phyloP scores from a whole-genome alignment of 1,139 yeast genomes.

The Lizanozyma gosingica region DNA sequence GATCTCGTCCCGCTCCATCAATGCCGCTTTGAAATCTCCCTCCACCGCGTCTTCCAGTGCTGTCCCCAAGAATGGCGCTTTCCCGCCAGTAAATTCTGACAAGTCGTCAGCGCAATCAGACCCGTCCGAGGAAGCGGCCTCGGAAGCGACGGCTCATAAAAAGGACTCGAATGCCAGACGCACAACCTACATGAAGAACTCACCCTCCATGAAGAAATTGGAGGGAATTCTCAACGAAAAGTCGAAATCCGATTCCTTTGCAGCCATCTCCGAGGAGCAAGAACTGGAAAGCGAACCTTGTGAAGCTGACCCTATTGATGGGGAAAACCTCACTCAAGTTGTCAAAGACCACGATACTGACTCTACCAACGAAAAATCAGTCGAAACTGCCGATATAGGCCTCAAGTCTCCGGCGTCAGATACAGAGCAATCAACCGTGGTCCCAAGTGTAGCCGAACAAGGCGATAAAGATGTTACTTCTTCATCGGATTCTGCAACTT shows the following conservation, averaged over 20 bases:
- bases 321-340: neutral
- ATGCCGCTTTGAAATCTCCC: neutral
- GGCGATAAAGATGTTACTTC: neutral
- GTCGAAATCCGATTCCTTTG: constrained; percentile 1
- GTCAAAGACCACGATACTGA: neutral
- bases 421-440: neutral
- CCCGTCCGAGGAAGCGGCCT: too few species aligned
- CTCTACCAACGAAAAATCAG: neutral
- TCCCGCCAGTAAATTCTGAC: too few species aligned
- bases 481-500: neutral
- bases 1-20: neutral
- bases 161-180: neutral
- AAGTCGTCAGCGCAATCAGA: too few species aligned
- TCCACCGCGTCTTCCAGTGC: too few species aligned
- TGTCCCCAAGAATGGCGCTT: too few species aligned
- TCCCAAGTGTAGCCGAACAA: neutral
- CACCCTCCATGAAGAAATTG: constrained; percentile 48
- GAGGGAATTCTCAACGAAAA: constrained; percentile 36
- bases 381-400: neutral
- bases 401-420: neutral
- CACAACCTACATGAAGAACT: constrained; percentile 26
- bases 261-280: constrained; percentile 1
- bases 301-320: neutral
- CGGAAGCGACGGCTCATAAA: neutral
- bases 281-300: neutral